Percentiles rank a stretch among this genome's conserved stretches.
phyloP scores from a whole-genome alignment of 139 green algal genomes.

The Choricystis sp. region DNA sequence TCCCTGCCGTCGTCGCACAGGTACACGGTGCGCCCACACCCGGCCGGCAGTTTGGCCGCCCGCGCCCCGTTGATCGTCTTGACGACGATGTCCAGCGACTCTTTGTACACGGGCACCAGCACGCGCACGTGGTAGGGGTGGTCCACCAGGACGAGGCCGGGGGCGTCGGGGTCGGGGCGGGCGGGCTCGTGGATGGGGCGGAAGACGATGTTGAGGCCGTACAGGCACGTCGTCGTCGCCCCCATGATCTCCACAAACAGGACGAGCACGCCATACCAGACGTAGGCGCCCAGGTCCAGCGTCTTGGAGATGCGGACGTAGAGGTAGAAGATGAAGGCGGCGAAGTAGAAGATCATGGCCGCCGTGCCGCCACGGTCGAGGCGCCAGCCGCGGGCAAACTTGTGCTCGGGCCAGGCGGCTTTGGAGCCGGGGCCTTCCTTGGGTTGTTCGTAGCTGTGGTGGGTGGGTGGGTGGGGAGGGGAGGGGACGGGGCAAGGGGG shows the following conservation, averaged over 20 bases:
- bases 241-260: conserved; percentile 32
- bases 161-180: conserved; percentile 1
- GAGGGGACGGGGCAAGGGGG: too few relatives aligned
- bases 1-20: conserved; percentile 39
- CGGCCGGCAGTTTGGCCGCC: conserved; percentile 20
- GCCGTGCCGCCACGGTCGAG: conserved; percentile 25
- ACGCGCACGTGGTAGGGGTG: conserved; percentile 37
- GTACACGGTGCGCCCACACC: conserved; percentile 35
- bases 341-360: conserved; percentile 20
- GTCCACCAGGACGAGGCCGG: conserved; percentile 6
- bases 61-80: conserved; percentile 31
- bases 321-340: conserved; percentile 31
- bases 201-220: conserved; percentile 25
- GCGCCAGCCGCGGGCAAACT: conserved; percentile 7
- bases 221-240: conserved; percentile 30
- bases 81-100: conserved; percentile 32
- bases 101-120: conserved; percentile 42
- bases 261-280: conserved; percentile 27
- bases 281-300: conserved; percentile 25
- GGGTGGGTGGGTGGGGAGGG: too few relatives aligned
- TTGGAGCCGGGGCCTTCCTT: not conserved
- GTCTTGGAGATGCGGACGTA: conserved; percentile 28
- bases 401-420: not conserved
- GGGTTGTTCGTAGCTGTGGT: too few relatives aligned
- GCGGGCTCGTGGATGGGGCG: conserved; percentile 11